Conservation (phyloP, 2,329 filamentous ascomycete genomes). For the Chrysoporthe cubensis region DNA sequence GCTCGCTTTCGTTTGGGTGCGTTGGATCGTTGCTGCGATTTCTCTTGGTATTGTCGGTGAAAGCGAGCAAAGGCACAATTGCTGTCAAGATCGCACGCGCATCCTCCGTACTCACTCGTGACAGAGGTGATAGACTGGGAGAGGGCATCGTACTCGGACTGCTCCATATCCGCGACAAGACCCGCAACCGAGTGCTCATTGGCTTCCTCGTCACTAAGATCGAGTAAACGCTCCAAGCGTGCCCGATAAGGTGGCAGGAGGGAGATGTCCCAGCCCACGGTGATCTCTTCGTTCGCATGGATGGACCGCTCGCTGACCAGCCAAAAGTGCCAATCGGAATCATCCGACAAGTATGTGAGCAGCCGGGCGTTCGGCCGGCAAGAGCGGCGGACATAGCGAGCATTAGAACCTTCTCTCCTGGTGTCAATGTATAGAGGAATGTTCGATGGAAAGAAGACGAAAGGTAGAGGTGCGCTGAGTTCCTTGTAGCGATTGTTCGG, state of each 20-base stretch:
- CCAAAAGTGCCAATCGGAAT: constrained; percentile 88
- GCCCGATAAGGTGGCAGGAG: constrained; percentile 58
- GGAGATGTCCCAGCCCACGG: constrained; percentile 69
- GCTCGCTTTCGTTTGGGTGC: constrained; percentile 54
- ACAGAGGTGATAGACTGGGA: constrained; percentile 70
- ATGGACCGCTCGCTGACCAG: constrained; percentile 83
- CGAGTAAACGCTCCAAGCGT: constrained; percentile 62
- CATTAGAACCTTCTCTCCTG: constrained; percentile 79
- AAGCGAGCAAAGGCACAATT: constrained; percentile 69
- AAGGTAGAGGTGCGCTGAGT: constrained; percentile 67
- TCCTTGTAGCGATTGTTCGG: constrained; percentile 70
- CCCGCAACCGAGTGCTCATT: constrained; percentile 54
- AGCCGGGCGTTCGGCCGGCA: constrained; percentile 88
- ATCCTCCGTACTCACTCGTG: constrained; percentile 78
- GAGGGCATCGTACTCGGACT: constrained; percentile 63
- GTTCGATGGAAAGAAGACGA: constrained; percentile 85
- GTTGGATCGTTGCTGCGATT: constrained; percentile 45
- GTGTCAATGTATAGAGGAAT: constrained; percentile 94
- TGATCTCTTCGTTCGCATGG: constrained; percentile 64
- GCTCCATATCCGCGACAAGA: constrained; percentile 60
- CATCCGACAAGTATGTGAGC: constrained; percentile 81
- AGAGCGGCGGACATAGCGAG: constrained; percentile 89
- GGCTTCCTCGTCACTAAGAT: constrained; percentile 63
- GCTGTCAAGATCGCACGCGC: constrained; percentile 69
- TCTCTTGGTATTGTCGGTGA: constrained; percentile 59